These are phyloP conservation scores for Leptomonas pyrrhocoris DNA, from an alignment of 208 protist genomes.

Conservation along the genomic window DNA sequence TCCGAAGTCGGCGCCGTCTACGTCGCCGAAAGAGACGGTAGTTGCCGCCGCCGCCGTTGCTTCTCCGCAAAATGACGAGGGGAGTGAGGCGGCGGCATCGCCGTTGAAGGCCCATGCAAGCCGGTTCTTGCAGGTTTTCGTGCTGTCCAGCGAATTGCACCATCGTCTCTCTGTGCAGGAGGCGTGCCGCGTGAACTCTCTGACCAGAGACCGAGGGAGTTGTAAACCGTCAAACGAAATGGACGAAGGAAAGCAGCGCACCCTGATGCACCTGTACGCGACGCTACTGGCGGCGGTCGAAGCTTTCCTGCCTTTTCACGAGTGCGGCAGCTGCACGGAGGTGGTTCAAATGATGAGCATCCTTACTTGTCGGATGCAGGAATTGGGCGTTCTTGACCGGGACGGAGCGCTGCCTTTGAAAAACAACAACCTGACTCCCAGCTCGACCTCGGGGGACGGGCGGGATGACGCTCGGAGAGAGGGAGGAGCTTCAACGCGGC, in stretches of 20 bases:
- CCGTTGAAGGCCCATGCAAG: conserved; percentile 7
- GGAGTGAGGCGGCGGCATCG: not conserved
- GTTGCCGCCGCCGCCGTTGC: not conserved
- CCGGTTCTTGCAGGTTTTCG: conserved; percentile 7
- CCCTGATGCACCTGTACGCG: conserved; percentile 7
- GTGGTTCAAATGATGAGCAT: conserved; percentile 22
- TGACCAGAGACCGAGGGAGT: not conserved
- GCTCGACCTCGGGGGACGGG: not conserved
- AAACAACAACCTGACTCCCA: not conserved
- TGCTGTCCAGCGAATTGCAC: conserved; percentile 6
- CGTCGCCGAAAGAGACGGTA: not conserved
- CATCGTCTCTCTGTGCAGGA: not conserved
- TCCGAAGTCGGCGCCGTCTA: not conserved
- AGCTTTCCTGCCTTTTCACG: conserved; percentile 7
- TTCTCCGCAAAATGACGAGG: not conserved
- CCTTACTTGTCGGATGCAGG: conserved; percentile 25
- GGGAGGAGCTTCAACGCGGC: no score
- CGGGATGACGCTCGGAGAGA: not conserved
- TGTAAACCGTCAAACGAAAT: not conserved
- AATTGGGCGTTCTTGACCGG: not conserved
- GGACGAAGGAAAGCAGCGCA: not conserved
- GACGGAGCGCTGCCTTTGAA: not conserved
- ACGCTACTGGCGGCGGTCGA: conserved; percentile 8
- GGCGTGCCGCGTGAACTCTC: not conserved
- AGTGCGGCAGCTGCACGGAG: conserved; percentile 8